Base-by-base conservation (phyloP, 768 basidiomycete genomes). In the Serendipita sp. region DNA sequence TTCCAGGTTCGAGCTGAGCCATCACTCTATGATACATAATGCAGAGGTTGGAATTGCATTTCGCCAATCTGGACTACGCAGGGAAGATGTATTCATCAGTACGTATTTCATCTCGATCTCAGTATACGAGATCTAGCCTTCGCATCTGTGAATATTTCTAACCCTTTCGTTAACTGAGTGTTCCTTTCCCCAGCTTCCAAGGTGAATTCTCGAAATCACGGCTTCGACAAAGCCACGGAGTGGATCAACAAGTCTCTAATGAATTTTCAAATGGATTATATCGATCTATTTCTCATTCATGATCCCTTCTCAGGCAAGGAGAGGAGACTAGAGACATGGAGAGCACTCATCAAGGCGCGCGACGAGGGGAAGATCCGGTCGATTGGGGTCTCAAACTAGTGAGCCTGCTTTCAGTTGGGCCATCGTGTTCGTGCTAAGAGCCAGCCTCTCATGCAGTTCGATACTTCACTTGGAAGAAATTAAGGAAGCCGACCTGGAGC, bases 301-400 rank as follows among this genome's bases (percentile, higher is more conserved):
- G 84, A 85, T 66, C 84, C 90, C 0, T 73, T 78, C 3, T 80
- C 83, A 16, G 88, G 86, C 3, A 80, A 77, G 18, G 78, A 83
- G 66, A 76, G 76, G 34, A 84, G 90, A 18, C 75, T 91, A n/a
- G 80, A 76, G 23, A 85, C 87, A 0, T 91, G 86, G 75, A 82
- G 78, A 58, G 88, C 86, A 4, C 76, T 92, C 10, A 72, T 83
- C 3, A 83, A 85, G 41, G 80, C 81, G n/a, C 80, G 80, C 67
- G 64, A 68, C 30, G 79, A 74, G 2, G 88, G 89, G 2, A 88
- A 87, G 69, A 79, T 90, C 62, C 78, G 80, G 67, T 78, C 78
- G 3, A 81, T 89, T n/a, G 89, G 89, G 2, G 89, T 91, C 4
- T 90, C 88, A 1, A 92, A 92, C 74, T 92, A 84, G 88, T 89